Conservation (phyloP, 768 basidiomycete genomes). For the Cystobasidium tubakii region DNA sequence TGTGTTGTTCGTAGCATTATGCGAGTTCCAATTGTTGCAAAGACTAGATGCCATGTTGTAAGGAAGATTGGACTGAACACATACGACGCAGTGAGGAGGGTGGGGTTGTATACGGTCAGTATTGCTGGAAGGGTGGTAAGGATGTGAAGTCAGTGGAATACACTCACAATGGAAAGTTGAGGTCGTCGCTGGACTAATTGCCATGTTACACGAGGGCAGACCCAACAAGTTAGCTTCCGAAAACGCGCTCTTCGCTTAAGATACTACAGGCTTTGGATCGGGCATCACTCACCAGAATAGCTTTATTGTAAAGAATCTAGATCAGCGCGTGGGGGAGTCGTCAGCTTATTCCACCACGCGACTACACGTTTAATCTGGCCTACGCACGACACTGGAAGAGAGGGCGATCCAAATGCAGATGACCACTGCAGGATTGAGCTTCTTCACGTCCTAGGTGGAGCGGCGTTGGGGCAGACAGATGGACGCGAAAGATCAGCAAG, state of each 20-base stretch:
- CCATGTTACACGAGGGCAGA: no score
- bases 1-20: conserved; percentile 72
- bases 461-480: not conserved
- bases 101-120: no score
- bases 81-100: not conserved
- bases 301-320: conserved; percentile 39
- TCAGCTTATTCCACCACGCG: no score
- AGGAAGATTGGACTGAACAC: conserved; percentile 41
- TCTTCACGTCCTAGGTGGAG: conserved; percentile 21
- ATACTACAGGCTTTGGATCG: not conserved
- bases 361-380: no score
- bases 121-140: not conserved
- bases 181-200: conserved; percentile 17
- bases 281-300: conserved; percentile 27
- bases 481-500: no score
- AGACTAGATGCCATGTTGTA: conserved; percentile 43
- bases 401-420: conserved; percentile 40
- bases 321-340: not conserved
- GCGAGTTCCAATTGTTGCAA: conserved; percentile 69
- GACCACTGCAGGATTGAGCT: conserved; percentile 39
- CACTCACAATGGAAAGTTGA: conserved; percentile 37
- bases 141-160: not conserved
- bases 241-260: not conserved
- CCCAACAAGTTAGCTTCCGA: not conserved
- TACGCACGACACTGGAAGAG: conserved; percentile 36